Evolutionary conservation across 148 eudicot genomes (phyloP), one percentile per base, ranked within the genome.

Genomic region (Nepenthes gracilis): DNA sequence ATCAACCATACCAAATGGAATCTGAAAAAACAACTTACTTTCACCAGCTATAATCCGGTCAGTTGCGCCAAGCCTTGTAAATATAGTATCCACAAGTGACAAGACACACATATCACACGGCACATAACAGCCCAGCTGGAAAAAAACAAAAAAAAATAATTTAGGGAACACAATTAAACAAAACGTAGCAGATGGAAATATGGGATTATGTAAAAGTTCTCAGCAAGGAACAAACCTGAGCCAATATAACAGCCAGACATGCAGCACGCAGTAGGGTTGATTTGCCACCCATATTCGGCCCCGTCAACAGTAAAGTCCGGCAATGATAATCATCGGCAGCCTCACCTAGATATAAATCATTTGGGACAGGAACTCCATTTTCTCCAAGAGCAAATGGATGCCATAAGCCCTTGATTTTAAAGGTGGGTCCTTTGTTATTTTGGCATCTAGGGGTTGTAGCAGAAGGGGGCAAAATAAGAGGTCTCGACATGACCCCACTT

Each of bases 221-320:
- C 54, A 37, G 38, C 63, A 23, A 59, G 51, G 62, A 66, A 63
- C 65, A 56, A 68, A 90, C 99, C 99, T 93, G 99, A 14, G 99
- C 95, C 67, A 93, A 58, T 54, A 93, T 74, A 72, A 93, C 92
- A 49, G 97, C 84, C 56, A 86, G 72, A 74, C 99, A 93, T 61
- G 86, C 82, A 52, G 99, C 87, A 70, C 99, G 95, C 53, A 93
- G 66, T 64, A 93, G 96, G 49, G 99, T 93, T 35, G 99, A 93
- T 74, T 93, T 93, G 56, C 99, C 99, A 13, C 99, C 99, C 99
- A 93, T 93, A 74, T 93, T 93, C 48, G 99, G 99, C 66, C 99
- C 99, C 57, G 99, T 93, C 84, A 93, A 75, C n/a, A 93, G 85
- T 73, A 93, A 72, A 64, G 99, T 78, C 23, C 78, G 75, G 36